phyloP scores from a whole-genome alignment of 2,329 filamentous ascomycete genomes.

The Gyromitra esculenta region DNA sequence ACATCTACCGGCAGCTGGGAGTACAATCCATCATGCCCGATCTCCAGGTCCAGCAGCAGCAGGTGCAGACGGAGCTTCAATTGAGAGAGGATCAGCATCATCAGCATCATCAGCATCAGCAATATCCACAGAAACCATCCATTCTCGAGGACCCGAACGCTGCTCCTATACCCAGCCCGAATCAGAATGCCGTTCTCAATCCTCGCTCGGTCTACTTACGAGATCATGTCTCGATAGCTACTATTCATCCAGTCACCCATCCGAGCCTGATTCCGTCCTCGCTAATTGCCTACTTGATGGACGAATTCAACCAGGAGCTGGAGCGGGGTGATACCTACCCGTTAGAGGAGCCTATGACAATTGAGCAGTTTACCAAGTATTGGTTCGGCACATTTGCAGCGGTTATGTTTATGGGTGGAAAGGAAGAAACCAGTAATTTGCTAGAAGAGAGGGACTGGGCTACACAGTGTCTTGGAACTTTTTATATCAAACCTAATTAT shows the following conservation, averaged over 20 bases:
- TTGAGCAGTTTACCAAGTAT: conserved; percentile 72
- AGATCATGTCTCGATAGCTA: conserved; percentile 69
- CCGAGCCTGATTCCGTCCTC: conserved; percentile 70
- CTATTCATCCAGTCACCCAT: conserved; percentile 73
- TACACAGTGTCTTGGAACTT: conserved; percentile 73
- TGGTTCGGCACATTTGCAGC: conserved; percentile 80
- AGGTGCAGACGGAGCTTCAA: conserved; percentile 49
- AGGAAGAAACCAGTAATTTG: conserved; percentile 52
- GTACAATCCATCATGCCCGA: conserved; percentile 53
- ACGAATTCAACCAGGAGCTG: conserved; percentile 76
- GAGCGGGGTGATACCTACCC: conserved; percentile 78
- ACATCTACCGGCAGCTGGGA: conserved; percentile 52
- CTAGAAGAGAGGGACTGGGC: conserved; percentile 69
- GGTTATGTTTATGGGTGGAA: conserved; percentile 71
- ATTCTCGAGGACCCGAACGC: conserved; percentile 52
- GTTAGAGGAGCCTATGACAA: conserved; percentile 71
- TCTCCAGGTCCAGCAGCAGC: conserved; percentile 43
- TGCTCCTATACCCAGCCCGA: conserved; percentile 46
- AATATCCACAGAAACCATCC: conserved; percentile 46
- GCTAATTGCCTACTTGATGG: conserved; percentile 71
- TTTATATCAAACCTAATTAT: conserved; percentile 79
- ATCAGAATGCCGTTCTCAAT: conserved; percentile 49
- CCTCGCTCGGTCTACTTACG: conserved; percentile 54
- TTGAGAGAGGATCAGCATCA: conserved; percentile 48
- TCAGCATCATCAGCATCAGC: conserved; percentile 36